Evolutionary conservation across 2,329 filamentous ascomycete genomes (phyloP).

Genomic region (Arthrobotrys conoides): DNA sequence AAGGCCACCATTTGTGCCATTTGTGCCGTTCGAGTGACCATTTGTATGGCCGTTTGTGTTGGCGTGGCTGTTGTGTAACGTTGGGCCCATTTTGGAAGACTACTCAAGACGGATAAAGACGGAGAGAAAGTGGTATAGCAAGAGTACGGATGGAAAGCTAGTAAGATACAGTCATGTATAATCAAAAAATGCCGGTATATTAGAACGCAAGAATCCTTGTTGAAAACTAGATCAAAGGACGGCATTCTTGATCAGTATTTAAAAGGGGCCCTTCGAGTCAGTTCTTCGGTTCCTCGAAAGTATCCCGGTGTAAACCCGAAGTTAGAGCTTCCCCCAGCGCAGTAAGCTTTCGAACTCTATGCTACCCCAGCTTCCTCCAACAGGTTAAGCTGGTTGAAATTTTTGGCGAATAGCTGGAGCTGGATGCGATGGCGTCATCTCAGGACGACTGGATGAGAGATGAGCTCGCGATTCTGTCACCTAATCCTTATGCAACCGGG

Average conservation of each 20-base stretch:
- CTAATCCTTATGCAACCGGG: conserved; percentile 51
- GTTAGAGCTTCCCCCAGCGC: conserved; percentile 24
- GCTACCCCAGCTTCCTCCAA: conserved; percentile 27
- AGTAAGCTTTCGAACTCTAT: conserved; percentile 45
- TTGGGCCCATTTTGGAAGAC: conserved; percentile 40
- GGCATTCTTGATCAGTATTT: conserved; percentile 11
- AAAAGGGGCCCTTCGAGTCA: conserved; percentile 16
- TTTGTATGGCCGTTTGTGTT: conserved; percentile 42
- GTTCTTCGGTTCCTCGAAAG: conserved; percentile 7
- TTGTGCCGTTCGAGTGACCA: background rate
- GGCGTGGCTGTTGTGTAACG: conserved; percentile 43
- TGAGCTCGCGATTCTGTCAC: conserved; percentile 49
- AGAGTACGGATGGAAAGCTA: background rate
- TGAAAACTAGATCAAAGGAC: conserved; percentile 4
- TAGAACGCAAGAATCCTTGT: conserved; percentile 9
- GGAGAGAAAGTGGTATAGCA: background rate
- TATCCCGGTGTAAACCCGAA: conserved; percentile 34
- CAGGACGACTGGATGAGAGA: conserved; percentile 37
- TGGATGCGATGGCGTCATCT: conserved; percentile 46
- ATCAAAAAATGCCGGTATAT: conserved; percentile 15
- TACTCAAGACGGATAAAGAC: conserved; percentile 1
- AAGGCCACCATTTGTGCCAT: background rate
- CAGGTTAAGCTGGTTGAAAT: conserved; percentile 32
- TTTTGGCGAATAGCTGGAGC: conserved; percentile 20
- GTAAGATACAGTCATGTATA: background rate